phyloP scores from a whole-genome alignment of 176 grass and related monocot genomes.

The Luzula sylvatica region DNA sequence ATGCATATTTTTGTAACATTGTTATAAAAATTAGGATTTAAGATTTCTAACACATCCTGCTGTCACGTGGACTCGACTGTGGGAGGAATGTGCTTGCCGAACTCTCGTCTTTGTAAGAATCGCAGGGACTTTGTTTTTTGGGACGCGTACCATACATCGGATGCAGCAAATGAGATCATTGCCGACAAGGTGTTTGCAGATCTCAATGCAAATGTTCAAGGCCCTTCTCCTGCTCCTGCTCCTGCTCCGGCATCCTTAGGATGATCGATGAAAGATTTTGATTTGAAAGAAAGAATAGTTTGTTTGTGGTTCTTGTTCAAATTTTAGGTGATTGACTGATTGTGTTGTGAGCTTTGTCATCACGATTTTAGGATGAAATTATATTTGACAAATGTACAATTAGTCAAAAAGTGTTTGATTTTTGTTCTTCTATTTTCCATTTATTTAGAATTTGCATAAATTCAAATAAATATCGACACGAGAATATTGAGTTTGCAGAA shows the following conservation, averaged over 20 bases:
- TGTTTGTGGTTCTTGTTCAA: background rate
- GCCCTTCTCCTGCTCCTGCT: constrained; percentile 13
- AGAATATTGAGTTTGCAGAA: too few relatives aligned
- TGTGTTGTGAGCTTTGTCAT: background rate
- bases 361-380: too few relatives aligned
- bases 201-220: constrained; percentile 20
- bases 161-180: constrained; percentile 81
- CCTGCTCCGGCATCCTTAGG: constrained; percentile 6
- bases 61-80: constrained; percentile 76
- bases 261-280: background rate
- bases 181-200: constrained; percentile 47
- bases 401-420: too few relatives aligned
- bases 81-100: constrained; percentile 85
- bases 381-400: too few relatives aligned
- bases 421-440: too few relatives aligned
- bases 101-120: constrained; percentile 54
- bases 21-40: constrained; percentile 45
- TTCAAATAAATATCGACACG: too few relatives aligned
- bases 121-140: constrained; percentile 79
- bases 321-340: background rate
- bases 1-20: background rate
- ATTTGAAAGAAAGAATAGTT: background rate
- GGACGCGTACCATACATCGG: constrained; percentile 92
- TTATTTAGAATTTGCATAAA: too few relatives aligned
- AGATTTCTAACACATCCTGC: constrained; percentile 76